A percentile compares a stretch with the other conserved stretches of the same genome.
These are phyloP conservation scores for Hsuehochloa calcarea DNA, from an alignment of 176 grass and related monocot genomes.

Conservation along the genomic window DNA sequence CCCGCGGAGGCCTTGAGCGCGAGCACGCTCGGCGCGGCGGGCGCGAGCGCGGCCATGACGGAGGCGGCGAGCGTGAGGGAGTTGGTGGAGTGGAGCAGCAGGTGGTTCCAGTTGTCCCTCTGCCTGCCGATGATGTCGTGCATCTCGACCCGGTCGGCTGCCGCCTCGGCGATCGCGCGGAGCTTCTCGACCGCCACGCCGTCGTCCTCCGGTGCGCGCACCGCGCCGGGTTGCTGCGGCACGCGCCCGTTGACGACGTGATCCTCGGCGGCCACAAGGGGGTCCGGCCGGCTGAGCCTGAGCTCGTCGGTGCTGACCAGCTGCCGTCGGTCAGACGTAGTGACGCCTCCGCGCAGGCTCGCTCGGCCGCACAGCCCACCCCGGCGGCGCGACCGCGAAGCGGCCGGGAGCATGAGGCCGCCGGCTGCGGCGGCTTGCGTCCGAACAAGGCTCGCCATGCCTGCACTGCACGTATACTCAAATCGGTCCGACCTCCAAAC, in stretches of 20 bases:
- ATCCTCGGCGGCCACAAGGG: neutral
- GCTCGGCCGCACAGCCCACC: neutral
- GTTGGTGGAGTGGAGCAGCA: constrained; percentile 63
- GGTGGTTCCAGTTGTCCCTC: constrained; percentile 78
- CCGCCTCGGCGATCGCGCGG: constrained; percentile 41
- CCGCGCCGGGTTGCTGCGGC: neutral
- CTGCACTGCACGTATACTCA: too few relatives aligned
- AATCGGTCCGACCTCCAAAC: neutral
- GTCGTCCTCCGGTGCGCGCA: neutral
- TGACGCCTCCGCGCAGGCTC: neutral
- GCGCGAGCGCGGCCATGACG: constrained; percentile 41
- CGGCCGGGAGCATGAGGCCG: neutral
- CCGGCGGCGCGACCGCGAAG: neutral
- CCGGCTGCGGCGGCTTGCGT: neutral
- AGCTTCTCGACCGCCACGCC: constrained; percentile 29
- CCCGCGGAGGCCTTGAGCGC: constrained; percentile 42
- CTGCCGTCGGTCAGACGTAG: neutral
- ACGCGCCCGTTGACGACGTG: neutral
- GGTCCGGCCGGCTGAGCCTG: neutral
- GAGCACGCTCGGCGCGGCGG: neutral
- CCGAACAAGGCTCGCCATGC: neutral
- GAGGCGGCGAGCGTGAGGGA: constrained; percentile 47
- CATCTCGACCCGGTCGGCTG: constrained; percentile 56
- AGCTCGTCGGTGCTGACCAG: neutral
- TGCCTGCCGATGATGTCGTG: constrained; percentile 65